Conservation (phyloP, 768 basidiomycete genomes). For the Tylopilus sp. region DNA sequence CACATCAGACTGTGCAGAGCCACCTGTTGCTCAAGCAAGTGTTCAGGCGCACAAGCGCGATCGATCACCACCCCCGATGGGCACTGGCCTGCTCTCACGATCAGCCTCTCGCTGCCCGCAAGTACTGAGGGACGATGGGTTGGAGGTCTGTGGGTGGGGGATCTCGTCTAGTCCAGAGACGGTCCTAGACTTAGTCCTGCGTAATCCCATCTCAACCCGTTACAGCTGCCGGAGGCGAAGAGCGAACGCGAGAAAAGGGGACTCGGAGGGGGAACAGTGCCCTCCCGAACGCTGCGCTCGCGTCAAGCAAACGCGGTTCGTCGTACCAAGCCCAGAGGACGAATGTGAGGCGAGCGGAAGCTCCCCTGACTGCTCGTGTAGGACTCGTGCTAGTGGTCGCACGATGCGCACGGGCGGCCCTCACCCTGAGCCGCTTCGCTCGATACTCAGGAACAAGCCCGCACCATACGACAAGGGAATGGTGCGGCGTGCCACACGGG, state of each 20-base stretch:
- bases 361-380: not conserved
- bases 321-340: conserved; percentile 3
- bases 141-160: not conserved
- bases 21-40: conserved; percentile 1
- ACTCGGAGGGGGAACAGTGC: not conserved
- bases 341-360: not conserved
- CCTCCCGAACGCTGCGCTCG: not conserved
- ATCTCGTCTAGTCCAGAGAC: not conserved
- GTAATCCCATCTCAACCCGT: not conserved
- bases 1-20: not conserved
- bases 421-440: conserved; percentile 8
- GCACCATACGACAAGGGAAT: conserved; percentile 9
- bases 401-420: not conserved
- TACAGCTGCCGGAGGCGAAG: not conserved
- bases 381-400: not conserved
- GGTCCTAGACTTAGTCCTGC: not conserved
- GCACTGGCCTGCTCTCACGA: not conserved
- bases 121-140: not conserved
- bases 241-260: not conserved
- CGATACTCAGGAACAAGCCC: conserved; percentile 14
- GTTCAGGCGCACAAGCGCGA: not conserved
- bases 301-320: conserved; percentile 15
- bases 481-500: not conserved
- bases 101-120: not conserved
- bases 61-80: not conserved